phyloP scores from a whole-genome alignment of 2,329 filamentous ascomycete species.

The Fusarium verrucosum region DNA sequence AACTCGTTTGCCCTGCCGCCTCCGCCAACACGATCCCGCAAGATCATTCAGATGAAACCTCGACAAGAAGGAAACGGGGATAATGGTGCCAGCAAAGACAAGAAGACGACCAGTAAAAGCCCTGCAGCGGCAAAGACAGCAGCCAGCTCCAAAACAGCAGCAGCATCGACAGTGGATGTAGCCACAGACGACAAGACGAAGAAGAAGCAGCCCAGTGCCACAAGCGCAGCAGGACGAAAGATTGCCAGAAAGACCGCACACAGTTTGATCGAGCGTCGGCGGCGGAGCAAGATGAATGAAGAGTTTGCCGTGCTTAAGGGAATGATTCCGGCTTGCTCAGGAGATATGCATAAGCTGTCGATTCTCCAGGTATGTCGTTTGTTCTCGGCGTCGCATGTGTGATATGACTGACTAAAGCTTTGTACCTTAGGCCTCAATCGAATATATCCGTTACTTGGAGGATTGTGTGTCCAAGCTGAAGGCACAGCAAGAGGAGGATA shows the following conservation, averaged over 20 bases:
- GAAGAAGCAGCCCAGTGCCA: conserved; percentile 79
- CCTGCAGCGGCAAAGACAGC: conserved; percentile 25
- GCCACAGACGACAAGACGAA: conserved; percentile 58
- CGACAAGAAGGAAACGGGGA: conserved; percentile 53
- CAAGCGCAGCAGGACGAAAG: conserved; percentile 89
- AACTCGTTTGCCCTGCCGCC: conserved; percentile 84
- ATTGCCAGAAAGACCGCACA: conserved; percentile 96
- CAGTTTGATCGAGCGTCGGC: conserved; percentile 88
- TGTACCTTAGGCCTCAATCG: conserved; percentile 80
- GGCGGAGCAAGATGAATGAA: conserved; percentile 98
- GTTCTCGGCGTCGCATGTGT: neutral
- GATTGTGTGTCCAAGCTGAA: conserved; percentile 86
- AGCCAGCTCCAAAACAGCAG: conserved; percentile 34
- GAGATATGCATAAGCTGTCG: conserved; percentile 97
- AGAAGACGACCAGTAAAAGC: conserved; percentile 38
- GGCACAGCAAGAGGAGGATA: conserved; percentile 57
- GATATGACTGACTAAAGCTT: conserved; percentile 12
- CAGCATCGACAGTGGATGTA: conserved; percentile 34
- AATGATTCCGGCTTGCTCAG: conserved; percentile 95
- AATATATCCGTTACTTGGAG: conserved; percentile 94
- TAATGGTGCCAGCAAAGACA: conserved; percentile 39
- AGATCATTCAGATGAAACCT: conserved; percentile 98
- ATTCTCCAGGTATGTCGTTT: conserved; percentile 79
- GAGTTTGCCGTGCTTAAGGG: conserved; percentile 93
- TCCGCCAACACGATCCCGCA: conserved; percentile 88